phyloP scores from a whole-genome alignment of 139 green algal species.

The Zygnema circumcarinatum region DNA sequence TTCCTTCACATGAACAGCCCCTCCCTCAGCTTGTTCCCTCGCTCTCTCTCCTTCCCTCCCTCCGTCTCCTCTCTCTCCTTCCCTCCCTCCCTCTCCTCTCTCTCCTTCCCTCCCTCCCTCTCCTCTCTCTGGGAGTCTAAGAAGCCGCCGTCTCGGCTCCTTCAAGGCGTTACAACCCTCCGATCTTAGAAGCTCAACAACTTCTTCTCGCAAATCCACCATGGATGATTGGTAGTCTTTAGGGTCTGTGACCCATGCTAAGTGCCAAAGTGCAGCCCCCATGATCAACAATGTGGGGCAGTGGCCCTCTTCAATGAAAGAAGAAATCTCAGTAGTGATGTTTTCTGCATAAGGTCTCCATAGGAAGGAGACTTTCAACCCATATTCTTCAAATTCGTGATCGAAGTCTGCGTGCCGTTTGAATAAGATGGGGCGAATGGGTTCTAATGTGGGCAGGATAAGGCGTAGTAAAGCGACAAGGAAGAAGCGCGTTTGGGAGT shows the following conservation, averaged over 20 bases:
- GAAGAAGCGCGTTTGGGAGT: constrained; percentile 22
- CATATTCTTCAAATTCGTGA: constrained; percentile 3
- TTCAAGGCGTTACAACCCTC: background rate
- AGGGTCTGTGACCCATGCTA: constrained; percentile 18
- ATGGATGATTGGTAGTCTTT: background rate
- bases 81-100: too few relatives aligned
- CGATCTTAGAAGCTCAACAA: constrained; percentile 13
- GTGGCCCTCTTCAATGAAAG: background rate
- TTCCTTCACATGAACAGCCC: too few relatives aligned
- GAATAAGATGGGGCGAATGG: background rate
- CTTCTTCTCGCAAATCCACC: background rate
- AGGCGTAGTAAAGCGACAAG: constrained; percentile 33
- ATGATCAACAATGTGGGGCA: constrained; percentile 14
- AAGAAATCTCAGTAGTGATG: constrained; percentile 3
- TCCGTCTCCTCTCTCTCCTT: too few relatives aligned
- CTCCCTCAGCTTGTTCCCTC: too few relatives aligned
- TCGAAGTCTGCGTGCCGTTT: constrained; percentile 19
- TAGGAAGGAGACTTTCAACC: background rate
- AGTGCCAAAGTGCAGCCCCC: constrained; percentile 13
- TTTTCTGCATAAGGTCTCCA: constrained; percentile 15
- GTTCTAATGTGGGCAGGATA: constrained; percentile 14
- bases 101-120: too few relatives aligned
- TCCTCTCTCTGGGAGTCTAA: too few relatives aligned
- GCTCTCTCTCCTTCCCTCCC: too few relatives aligned
- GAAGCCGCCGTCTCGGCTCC: background rate